phyloP scores from a whole-genome alignment of 208 protist genomes.

The Trichomonas gallinae region DNA sequence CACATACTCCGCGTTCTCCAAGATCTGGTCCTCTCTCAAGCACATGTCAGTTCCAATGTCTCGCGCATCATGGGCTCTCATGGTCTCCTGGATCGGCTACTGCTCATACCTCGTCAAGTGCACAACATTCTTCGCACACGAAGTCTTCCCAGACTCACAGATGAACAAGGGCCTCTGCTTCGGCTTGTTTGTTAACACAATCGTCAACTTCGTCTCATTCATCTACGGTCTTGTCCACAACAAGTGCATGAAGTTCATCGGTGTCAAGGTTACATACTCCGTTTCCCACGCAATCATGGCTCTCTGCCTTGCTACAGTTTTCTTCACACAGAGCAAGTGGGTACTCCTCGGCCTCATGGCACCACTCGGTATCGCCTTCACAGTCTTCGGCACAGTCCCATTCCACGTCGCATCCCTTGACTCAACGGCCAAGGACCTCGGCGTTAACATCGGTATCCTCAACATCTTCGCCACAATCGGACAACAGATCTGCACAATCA shows the following conservation, averaged over 20 bases:
- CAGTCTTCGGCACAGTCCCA: background rate
- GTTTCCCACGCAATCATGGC: background rate
- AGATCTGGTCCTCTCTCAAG: background rate
- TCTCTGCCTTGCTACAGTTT: background rate
- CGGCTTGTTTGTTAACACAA: too few species aligned
- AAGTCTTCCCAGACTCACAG: background rate
- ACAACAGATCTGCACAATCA: background rate
- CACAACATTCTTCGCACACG: background rate
- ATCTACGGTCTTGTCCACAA: background rate
- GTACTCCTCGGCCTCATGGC: background rate
- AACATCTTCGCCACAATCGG: background rate
- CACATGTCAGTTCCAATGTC: background rate
- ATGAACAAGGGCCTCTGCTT: too few species aligned
- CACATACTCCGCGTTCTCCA: background rate
- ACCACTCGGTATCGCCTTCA: background rate
- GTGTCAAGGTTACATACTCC: background rate
- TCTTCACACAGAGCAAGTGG: background rate
- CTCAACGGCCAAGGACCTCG: background rate
- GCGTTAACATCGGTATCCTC: background rate
- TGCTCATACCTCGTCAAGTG: background rate
- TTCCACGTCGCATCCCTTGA: background rate
- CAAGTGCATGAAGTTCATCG: background rate
- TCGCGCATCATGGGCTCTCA: background rate
- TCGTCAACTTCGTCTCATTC: background rate
- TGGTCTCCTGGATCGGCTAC: background rate